phyloP scores from a whole-genome alignment of 805 yeast genomes.

The Saturnispora gosingensis region DNA sequence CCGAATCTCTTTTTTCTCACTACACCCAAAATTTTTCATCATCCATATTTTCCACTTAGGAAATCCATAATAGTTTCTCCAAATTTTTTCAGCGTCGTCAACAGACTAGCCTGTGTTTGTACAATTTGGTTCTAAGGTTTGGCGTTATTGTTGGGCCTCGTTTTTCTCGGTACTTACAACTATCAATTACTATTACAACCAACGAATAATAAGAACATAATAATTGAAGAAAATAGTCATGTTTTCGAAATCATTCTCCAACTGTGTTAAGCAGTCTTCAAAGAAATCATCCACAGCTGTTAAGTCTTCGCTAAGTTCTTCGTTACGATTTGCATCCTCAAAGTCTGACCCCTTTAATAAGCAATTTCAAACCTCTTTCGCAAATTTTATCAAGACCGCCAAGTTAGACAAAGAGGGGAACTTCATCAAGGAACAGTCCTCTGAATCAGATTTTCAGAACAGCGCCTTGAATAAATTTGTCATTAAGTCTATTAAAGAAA shows the following conservation, averaged over 20 bases:
- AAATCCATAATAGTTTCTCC: not conserved
- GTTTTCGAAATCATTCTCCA: slow-evolving; percentile 9
- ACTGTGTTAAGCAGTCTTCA: slow-evolving; percentile 1
- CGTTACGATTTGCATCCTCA: not conserved
- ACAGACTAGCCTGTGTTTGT: not conserved
- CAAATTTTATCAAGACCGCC: slow-evolving; percentile 7
- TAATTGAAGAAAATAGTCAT: not conserved
- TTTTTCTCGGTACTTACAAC: too few species aligned
- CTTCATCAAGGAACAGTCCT: slow-evolving; percentile 15
- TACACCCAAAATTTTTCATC: not conserved
- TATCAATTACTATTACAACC: not conserved
- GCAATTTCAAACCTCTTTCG: slow-evolving; percentile 10
- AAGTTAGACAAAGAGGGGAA: slow-evolving; percentile 21
- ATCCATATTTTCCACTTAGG: not conserved
- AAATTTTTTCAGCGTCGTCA: not conserved
- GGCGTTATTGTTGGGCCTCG: not conserved
- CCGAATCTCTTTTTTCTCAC: not conserved
- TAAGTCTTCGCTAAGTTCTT: not conserved
- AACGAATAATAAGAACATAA: not conserved
- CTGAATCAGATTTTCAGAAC: slow-evolving; percentile 16
- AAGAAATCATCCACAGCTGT: not conserved
- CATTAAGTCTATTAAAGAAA: slow-evolving; percentile 14
- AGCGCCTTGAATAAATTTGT: slow-evolving; percentile 18
- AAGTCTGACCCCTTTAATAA: slow-evolving; percentile 3
- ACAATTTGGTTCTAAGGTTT: not conserved